phyloP scores from a whole-genome alignment of 331 rosid species.

The Malus hybrid region DNA sequence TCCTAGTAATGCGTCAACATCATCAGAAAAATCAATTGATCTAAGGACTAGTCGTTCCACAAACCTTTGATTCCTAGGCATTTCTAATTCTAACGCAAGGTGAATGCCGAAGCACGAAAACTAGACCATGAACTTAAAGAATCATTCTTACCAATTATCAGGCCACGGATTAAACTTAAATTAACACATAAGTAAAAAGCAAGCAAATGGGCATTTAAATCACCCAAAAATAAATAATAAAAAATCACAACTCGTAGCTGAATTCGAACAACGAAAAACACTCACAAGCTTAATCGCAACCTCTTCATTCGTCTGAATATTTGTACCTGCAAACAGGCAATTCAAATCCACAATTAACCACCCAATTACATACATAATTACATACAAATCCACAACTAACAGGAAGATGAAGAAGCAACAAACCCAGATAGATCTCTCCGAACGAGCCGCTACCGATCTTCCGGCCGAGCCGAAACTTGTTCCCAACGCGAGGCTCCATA shows the following conservation, averaged over 20 bases:
- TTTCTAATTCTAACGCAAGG: neutral
- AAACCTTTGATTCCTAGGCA: neutral
- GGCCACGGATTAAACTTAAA: neutral
- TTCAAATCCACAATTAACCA: neutral
- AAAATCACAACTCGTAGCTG: neutral
- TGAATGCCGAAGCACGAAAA: neutral
- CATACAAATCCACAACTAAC: neutral
- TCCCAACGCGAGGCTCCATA: conserved; percentile 97
- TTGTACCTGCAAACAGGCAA: conserved; percentile 59
- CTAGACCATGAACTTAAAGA: neutral
- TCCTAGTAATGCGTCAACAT: neutral
- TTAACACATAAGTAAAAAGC: neutral
- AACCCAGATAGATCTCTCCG: conserved; percentile 30
- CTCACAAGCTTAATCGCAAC: conserved; percentile 98
- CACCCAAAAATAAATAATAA: neutral
- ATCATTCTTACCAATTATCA: neutral
- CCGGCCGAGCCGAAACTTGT: conserved; percentile 86
- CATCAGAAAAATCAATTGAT: neutral
- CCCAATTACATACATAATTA: neutral
- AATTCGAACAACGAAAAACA: conserved; percentile 10
- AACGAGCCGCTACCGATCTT: conserved; percentile 99
- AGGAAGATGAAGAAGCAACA: conserved; percentile 4
- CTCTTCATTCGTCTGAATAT: conserved; percentile 90
- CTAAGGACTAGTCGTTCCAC: neutral
- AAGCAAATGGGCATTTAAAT: neutral